These are phyloP conservation scores for Xylaria sp. DNA, from an alignment of 2,329 filamentous ascomycete genomes.

Conservation along the genomic window DNA sequence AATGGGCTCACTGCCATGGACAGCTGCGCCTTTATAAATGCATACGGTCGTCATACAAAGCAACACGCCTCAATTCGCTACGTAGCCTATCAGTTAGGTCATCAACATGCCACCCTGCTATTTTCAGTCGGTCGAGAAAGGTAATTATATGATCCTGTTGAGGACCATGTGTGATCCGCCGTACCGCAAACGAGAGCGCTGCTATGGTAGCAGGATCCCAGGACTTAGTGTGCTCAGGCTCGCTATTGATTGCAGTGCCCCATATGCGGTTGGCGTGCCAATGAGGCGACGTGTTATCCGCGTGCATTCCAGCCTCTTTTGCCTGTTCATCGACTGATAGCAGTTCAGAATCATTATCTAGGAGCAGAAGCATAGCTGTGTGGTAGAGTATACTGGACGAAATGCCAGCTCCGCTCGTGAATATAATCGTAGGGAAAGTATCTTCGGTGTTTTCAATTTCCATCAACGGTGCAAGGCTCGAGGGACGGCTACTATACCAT, in stretches of 20 bases:
- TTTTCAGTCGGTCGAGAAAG: constrained; percentile 31
- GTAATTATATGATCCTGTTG: constrained; percentile 34
- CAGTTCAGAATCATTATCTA: constrained; percentile 26
- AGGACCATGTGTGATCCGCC: constrained; percentile 23
- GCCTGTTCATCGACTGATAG: constrained; percentile 4
- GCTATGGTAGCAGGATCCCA: constrained; percentile 41
- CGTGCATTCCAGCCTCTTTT: neutral
- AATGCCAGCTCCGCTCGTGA: constrained; percentile 36
- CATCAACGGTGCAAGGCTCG: constrained; percentile 24
- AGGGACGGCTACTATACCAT: constrained; percentile 31
- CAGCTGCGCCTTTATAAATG: neutral
- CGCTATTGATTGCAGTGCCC: constrained; percentile 40
- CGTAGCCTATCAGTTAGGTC: constrained; percentile 29
- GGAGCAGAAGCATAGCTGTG: constrained; percentile 38
- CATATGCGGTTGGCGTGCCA: constrained; percentile 41
- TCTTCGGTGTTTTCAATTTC: constrained; percentile 21
- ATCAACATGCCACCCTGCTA: constrained; percentile 38
- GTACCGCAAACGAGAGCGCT: constrained; percentile 35
- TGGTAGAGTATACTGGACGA: constrained; percentile 38
- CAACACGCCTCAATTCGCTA: constrained; percentile 31
- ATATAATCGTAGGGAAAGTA: constrained; percentile 35
- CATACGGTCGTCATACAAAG: neutral
- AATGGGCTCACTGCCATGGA: no score
- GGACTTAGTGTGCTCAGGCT: constrained; percentile 33
- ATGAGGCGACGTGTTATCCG: constrained; percentile 21